Evolutionary conservation across 2,329 filamentous ascomycete species (phyloP).

Genomic region (Dichotomopilus funicola): DNA sequence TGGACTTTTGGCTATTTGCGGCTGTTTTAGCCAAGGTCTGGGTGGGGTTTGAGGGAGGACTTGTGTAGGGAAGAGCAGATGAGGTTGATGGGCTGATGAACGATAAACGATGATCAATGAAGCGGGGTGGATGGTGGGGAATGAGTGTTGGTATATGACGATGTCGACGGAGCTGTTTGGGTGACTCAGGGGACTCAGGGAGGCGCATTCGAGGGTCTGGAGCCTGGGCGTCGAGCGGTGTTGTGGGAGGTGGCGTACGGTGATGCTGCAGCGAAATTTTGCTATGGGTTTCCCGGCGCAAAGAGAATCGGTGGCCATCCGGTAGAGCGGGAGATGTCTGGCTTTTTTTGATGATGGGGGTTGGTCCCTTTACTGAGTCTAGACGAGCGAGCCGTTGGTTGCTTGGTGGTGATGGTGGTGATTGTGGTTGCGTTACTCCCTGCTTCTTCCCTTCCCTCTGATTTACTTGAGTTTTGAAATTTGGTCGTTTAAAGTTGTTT

Average conservation of each 20-base stretch:
- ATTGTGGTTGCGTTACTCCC: background rate
- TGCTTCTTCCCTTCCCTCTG: slow-evolving; percentile 4
- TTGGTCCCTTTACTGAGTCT: no score
- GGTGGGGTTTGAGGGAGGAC: slow-evolving; percentile 15
- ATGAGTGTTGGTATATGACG: slow-evolving; percentile 10
- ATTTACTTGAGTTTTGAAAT: background rate
- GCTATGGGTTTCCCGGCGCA: slow-evolving; percentile 3
- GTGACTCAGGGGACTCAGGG: background rate
- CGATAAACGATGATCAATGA: background rate
- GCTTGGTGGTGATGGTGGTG: background rate
- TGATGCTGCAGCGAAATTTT: background rate
- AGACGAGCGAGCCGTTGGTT: no score
- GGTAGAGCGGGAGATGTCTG: no score
- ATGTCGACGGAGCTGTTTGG: background rate
- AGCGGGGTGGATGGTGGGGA: slow-evolving; percentile 1
- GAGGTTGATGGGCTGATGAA: background rate
- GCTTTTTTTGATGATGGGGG: no score
- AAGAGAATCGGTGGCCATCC: slow-evolving; percentile 5
- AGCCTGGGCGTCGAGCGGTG: no score
- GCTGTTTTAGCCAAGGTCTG: background rate
- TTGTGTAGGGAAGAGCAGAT: slow-evolving; percentile 15
- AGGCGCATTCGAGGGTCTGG: no score
- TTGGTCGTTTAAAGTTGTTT: slow-evolving; percentile 1
- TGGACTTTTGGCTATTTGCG: background rate
- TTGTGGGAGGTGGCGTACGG: no score